Percentiles rank a stretch among this genome's conserved stretches.
These are phyloP conservation scores for Reticulascus tulasneorum DNA, from an alignment of 2,329 filamentous ascomycete genomes.

Conservation along the genomic window DNA sequence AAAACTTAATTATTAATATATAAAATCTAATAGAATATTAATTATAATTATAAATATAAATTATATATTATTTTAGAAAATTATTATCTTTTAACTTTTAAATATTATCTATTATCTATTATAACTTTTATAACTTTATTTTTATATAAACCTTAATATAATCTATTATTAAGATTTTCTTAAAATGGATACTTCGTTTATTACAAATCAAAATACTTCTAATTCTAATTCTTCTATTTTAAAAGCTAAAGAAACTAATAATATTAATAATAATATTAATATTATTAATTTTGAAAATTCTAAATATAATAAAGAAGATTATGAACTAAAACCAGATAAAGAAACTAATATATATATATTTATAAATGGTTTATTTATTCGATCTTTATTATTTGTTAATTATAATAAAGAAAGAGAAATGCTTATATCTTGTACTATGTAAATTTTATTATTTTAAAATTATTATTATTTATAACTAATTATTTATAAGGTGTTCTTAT, in stretches of 20 bases:
- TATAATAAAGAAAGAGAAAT: not conserved
- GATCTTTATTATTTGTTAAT: not conserved
- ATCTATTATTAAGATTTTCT: not conserved
- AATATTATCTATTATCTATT: not conserved
- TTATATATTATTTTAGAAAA: too few relatives aligned
- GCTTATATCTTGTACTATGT: not conserved
- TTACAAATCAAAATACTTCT: not conserved
- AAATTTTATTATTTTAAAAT: not conserved
- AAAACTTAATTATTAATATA: not conserved
- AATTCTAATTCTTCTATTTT: not conserved
- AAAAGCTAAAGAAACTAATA: not conserved
- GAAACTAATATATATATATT: conserved; percentile 1
- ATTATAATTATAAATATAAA: not conserved
- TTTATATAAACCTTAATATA: too few relatives aligned
- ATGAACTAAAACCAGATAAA: not conserved
- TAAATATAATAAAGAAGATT: conserved; percentile 1
- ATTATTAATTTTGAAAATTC: not conserved
- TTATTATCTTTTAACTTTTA: not conserved
- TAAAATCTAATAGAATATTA: not conserved
- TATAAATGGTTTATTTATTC: not conserved
- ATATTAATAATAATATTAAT: not conserved
- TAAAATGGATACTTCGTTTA: not conserved
- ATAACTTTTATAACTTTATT: conserved; percentile 1
- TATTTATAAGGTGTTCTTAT: too few relatives aligned
- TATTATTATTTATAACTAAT: too few relatives aligned